Conservation (phyloP, 306 rosid genomes). For the Glycine tomentella region DNA sequence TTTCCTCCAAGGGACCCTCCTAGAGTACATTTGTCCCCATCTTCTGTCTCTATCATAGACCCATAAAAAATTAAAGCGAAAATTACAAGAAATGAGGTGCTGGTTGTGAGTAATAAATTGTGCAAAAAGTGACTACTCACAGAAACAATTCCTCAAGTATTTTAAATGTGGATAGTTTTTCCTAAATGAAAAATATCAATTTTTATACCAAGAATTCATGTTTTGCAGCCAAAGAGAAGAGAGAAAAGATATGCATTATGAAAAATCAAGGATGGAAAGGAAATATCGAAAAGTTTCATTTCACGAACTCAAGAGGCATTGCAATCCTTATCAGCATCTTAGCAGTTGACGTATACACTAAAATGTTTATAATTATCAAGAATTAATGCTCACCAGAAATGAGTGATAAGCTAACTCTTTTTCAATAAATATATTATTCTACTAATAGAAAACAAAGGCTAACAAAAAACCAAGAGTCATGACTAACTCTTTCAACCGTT, state of each 20-base stretch:
- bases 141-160: constrained; percentile 21
- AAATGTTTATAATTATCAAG: constrained; percentile 24
- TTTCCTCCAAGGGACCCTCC: too few species aligned
- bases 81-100: constrained; percentile 17
- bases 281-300: not conserved
- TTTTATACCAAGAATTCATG: not conserved
- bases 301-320: constrained; percentile 6
- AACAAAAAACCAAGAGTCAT: constrained; percentile 36
- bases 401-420: constrained; percentile 6
- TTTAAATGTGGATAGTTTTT: constrained; percentile 11
- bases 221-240: constrained; percentile 5
- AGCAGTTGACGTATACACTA: constrained; percentile 19
- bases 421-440: constrained; percentile 6
- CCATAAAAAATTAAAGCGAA: constrained; percentile 15
- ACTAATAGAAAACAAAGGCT: constrained; percentile 33
- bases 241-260: not conserved
- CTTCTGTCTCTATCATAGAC: too few species aligned
- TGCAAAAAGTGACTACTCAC: constrained; percentile 3
- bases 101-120: constrained; percentile 15
- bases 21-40: too few species aligned
- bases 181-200: constrained; percentile 15
- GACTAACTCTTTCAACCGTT: constrained; percentile 8
- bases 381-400: constrained; percentile 27
- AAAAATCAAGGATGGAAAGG: constrained; percentile 8
- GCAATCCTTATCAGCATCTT: constrained; percentile 34